A percentile compares a stretch with the other conserved stretches of the same genome.
Evolutionary conservation across 306 rosid species (phyloP).

Genomic region (Pterocarpus macrocarpus): DNA sequence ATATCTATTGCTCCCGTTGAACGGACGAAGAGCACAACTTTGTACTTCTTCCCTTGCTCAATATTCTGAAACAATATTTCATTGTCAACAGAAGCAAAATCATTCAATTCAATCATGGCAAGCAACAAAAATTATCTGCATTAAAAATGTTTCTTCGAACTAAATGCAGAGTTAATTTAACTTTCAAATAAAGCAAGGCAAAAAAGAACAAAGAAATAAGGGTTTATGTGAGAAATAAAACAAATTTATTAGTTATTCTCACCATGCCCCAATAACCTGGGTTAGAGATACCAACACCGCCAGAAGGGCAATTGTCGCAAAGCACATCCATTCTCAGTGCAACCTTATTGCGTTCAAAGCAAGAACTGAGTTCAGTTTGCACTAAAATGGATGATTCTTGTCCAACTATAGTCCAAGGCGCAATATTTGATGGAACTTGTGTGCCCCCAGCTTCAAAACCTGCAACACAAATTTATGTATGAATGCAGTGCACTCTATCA

Average conservation of each 20-base stretch:
- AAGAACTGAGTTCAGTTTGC: conserved; percentile 72
- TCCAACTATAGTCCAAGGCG: conserved; percentile 80
- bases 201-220: not conserved
- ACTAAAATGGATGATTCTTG: conserved; percentile 56
- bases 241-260: conserved; percentile 13
- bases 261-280: conserved; percentile 94
- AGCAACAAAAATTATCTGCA: no score
- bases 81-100: not conserved
- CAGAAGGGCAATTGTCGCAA: conserved; percentile 51
- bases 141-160: no score
- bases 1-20: conserved; percentile 63
- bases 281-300: conserved; percentile 79
- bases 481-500: not conserved
- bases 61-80: conserved; percentile 64
- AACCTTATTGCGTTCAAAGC: conserved; percentile 75
- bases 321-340: conserved; percentile 75
- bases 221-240: not conserved
- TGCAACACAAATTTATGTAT: conserved; percentile 43
- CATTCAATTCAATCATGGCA: not conserved
- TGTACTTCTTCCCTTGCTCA: conserved; percentile 69
- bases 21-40: conserved; percentile 58
- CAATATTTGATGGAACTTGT: conserved; percentile 68
- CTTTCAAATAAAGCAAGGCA: not conserved
- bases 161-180: not conserved
- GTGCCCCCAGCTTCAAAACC: conserved; percentile 94